Percentiles rank a stretch among this genome's conserved stretches.
Conservation (phyloP, 2,329 filamentous ascomycete genomes). For the Cladophialophora chaetospira region DNA sequence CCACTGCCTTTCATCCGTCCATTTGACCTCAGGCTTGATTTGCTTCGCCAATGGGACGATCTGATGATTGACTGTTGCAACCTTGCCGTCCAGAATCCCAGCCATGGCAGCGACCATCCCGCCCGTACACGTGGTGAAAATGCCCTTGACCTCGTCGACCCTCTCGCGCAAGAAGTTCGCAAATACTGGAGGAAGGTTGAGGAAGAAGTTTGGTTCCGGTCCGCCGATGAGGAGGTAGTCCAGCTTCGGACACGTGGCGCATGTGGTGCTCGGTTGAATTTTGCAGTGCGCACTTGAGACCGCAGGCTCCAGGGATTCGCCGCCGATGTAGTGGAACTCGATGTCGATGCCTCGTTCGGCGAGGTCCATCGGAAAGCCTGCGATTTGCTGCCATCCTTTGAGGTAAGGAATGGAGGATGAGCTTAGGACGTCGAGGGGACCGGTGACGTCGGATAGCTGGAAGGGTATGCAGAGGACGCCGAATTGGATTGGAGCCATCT, state of each 20-base stretch:
- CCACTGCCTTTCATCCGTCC: constrained; percentile 49
- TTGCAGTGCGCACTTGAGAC: background rate
- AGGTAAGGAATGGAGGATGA: background rate
- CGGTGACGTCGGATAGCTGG: constrained; percentile 14
- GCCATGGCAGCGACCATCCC: constrained; percentile 34
- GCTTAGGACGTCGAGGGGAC: constrained; percentile 13
- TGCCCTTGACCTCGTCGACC: constrained; percentile 10
- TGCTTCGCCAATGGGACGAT: constrained; percentile 34
- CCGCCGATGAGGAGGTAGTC: constrained; percentile 19
- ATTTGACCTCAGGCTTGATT: constrained; percentile 46
- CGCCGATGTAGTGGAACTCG: constrained; percentile 16
- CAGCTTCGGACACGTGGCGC: constrained; percentile 17
- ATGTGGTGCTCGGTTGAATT: constrained; percentile 7
- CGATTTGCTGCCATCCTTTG: background rate
- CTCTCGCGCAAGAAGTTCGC: constrained; percentile 9
- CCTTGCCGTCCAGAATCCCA: constrained; percentile 47
- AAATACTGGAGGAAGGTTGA: constrained; percentile 8
- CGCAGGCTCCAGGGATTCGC: constrained; percentile 3
- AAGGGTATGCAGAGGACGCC: constrained; percentile 15
- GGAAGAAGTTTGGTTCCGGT: constrained; percentile 5
- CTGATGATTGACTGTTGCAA: constrained; percentile 48
- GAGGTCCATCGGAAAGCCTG: constrained; percentile 21
- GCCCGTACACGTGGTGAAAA: constrained; percentile 21
- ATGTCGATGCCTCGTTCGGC: constrained; percentile 22
- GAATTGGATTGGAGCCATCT: constrained; percentile 9